These are phyloP conservation scores for Candida dubliniensis DNA, from an alignment of 1,139 yeast species.

Conservation along the genomic window DNA sequence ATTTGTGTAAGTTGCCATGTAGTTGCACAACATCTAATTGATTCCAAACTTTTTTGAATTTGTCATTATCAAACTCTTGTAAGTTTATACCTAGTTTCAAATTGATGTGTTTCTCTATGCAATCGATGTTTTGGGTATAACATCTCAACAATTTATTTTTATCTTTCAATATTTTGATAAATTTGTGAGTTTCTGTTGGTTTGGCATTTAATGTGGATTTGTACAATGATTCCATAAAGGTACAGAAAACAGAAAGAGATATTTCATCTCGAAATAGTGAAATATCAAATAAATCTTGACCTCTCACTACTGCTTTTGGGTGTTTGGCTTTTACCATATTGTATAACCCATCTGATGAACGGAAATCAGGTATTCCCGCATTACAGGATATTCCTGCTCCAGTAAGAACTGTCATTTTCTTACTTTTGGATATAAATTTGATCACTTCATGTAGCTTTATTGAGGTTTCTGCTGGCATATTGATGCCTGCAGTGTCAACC, in stretches of 20 bases:
- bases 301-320: conserved; percentile 65
- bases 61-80: conserved; percentile 27
- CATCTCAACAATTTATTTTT: conserved; percentile 74
- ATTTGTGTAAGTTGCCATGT: conserved; percentile 82
- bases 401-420: conserved; percentile 63
- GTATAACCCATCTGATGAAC: conserved; percentile 83
- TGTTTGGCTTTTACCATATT: conserved; percentile 65
- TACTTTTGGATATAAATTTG: conserved; percentile 45
- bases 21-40: conserved; percentile 77
- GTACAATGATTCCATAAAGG: conserved; percentile 76
- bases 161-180: conserved; percentile 64
- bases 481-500: conserved; percentile 13
- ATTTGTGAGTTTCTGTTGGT: conserved; percentile 83
- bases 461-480: conserved; percentile 11
- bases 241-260: conserved; percentile 69
- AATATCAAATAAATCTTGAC: conserved; percentile 88
- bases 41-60: conserved; percentile 52
- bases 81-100: conserved; percentile 45
- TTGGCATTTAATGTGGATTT: conserved; percentile 59
- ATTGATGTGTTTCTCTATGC: conserved; percentile 37
- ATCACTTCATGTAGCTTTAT: conserved; percentile 41
- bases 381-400: conserved; percentile 97
- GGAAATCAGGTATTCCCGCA: conserved; percentile 95
- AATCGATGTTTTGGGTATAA: conserved; percentile 78
- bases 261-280: conserved; percentile 70